Evolutionary conservation across 768 basidiomycete genomes (phyloP).

Genomic region (Amylocystis lapponica): DNA sequence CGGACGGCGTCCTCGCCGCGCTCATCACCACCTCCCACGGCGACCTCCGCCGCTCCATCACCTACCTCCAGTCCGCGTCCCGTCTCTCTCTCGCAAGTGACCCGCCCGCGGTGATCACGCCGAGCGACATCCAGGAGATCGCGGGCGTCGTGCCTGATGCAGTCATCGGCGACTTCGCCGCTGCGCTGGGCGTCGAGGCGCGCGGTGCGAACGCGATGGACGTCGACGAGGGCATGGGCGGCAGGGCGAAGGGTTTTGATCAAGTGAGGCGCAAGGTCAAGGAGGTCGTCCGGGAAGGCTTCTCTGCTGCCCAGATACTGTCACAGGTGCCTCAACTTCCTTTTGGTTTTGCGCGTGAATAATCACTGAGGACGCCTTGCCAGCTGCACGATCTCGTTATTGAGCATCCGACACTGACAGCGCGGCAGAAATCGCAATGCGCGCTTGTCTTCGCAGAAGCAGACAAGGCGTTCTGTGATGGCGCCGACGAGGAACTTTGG

Average conservation of each 20-base stretch:
- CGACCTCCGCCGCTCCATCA: slow-evolving; percentile 94
- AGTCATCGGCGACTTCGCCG: slow-evolving; percentile 65
- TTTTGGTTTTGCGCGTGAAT: too few relatives aligned
- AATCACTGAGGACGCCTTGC: slow-evolving; percentile 4
- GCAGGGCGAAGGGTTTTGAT: slow-evolving; percentile 41
- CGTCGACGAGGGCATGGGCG: slow-evolving; percentile 25
- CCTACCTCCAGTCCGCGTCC: slow-evolving; percentile 93
- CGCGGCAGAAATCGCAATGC: slow-evolving; percentile 74
- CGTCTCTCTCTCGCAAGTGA: slow-evolving; percentile 72
- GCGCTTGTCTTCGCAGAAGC: slow-evolving; percentile 88
- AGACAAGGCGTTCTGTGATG: slow-evolving; percentile 93
- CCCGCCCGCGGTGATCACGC: slow-evolving; percentile 70
- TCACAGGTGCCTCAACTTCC: slow-evolving; percentile 49
- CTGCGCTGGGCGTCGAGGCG: slow-evolving; percentile 66
- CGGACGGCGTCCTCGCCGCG: slow-evolving; percentile 54
- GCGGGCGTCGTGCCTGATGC: slow-evolving; percentile 86
- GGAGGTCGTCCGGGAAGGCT: slow-evolving; percentile 79
- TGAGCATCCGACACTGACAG: slow-evolving; percentile 73
- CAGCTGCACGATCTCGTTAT: slow-evolving; percentile 91
- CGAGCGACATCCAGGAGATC: slow-evolving; percentile 88
- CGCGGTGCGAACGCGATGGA: slow-evolving; percentile 39
- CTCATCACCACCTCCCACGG: slow-evolving; percentile 82
- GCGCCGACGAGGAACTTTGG: slow-evolving; percentile 97
- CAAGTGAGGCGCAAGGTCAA: slow-evolving; percentile 68
- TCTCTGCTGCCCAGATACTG: slow-evolving; percentile 85